Evolutionary conservation across 164 flowering plant genomes (phyloP).

Genomic region (Litsea cubeba): DNA sequence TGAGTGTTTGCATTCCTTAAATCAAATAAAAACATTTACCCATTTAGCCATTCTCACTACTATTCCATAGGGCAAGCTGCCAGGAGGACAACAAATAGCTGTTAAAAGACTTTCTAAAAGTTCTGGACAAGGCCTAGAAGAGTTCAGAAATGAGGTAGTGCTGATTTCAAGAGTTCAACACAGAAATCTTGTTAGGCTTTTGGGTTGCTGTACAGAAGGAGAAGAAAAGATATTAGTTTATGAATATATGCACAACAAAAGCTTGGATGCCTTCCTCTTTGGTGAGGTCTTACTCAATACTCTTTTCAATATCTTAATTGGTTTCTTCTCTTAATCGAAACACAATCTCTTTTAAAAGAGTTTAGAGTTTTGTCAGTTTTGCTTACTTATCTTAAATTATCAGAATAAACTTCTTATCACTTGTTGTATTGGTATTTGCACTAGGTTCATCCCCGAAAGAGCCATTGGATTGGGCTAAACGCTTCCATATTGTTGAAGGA

Average conservation of each 20-base stretch:
- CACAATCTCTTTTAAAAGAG: too few species aligned
- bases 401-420: too few species aligned
- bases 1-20: too few species aligned
- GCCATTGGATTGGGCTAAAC: slow-evolving; percentile 20
- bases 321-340: too few species aligned
- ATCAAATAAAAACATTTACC: too few species aligned
- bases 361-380: too few species aligned
- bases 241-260: slow-evolving; percentile 35
- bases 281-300: slow-evolving; percentile 8
- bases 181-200: slow-evolving; percentile 34
- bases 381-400: too few species aligned
- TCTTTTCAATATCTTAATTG: too few species aligned
- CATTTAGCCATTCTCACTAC: too few species aligned
- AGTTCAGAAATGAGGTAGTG: slow-evolving; percentile 33
- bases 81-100: slow-evolving; percentile 31
- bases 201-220: slow-evolving; percentile 34
- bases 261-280: slow-evolving; percentile 28
- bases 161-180: slow-evolving; percentile 40
- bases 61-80: slow-evolving; percentile 23
- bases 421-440: too few species aligned
- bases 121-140: slow-evolving; percentile 35
- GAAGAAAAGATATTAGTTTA: slow-evolving; percentile 37
- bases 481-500: slow-evolving; percentile 28
- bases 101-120: slow-evolving; percentile 38
- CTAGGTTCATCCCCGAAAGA: neutral